Evolutionary conservation across 169 alveolate genomes (phyloP).

Genomic region (Plasmodium berghei): DNA sequence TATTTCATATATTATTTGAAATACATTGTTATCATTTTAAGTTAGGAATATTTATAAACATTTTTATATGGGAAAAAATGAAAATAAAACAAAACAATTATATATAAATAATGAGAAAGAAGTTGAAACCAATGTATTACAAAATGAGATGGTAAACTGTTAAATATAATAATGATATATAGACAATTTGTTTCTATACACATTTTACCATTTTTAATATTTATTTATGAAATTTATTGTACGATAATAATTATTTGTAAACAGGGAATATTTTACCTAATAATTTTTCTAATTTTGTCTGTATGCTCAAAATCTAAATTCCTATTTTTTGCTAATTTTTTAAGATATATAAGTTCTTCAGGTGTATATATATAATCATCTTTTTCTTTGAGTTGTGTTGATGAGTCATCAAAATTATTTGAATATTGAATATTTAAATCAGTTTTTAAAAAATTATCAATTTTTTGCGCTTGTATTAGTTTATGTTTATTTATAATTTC

Average conservation of each 20-base stretch:
- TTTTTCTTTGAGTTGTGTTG: conserved; percentile 25
- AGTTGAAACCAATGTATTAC: too few relatives aligned
- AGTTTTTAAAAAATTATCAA: conserved; percentile 54
- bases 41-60: too few relatives aligned
- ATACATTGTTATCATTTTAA: too few relatives aligned
- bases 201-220: not conserved
- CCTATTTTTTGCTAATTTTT: conserved; percentile 70
- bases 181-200: too few relatives aligned
- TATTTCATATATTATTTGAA: too few relatives aligned
- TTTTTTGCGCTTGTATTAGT: conserved; percentile 71
- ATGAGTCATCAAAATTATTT: conserved; percentile 34
- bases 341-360: conserved; percentile 74
- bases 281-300: conserved; percentile 69
- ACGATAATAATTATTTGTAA: not conserved
- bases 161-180: too few relatives aligned
- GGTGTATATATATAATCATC: conserved; percentile 70
- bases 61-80: too few relatives aligned
- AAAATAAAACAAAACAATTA: too few relatives aligned
- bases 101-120: too few relatives aligned
- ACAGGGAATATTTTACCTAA: conserved; percentile 11
- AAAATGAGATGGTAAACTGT: too few relatives aligned
- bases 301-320: conserved; percentile 53
- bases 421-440: conserved; percentile 68
- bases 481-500: conserved; percentile 71
- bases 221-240: not conserved